Evolutionary conservation across 73 alveolate genomes (phyloP).

Genomic region (Paramecium biaurelia): DNA sequence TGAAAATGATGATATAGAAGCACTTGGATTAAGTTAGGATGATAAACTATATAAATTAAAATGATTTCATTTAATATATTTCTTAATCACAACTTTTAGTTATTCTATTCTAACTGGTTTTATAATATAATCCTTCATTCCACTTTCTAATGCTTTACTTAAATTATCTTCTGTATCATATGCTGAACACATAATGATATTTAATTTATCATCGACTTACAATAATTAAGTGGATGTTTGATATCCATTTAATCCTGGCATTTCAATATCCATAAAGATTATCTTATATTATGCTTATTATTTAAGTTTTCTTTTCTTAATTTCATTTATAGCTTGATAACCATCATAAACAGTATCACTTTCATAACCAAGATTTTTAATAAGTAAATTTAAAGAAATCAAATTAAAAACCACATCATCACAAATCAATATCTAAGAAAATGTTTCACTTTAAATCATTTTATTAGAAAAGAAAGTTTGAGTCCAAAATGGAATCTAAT

Average conservation of each 20-base stretch:
- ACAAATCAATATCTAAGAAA: neutral
- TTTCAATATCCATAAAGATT: constrained; percentile 63
- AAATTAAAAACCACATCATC: constrained; percentile 46
- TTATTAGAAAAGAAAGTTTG: neutral
- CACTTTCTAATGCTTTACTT: constrained; percentile 22
- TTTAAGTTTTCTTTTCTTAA: neutral
- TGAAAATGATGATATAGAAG: neutral
- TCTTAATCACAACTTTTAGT: neutral
- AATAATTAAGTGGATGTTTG: neutral
- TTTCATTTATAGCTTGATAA: constrained; percentile 1
- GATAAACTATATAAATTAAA: neutral
- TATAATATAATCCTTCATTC: constrained; percentile 47
- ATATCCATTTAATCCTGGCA: constrained; percentile 65
- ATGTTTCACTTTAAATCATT: neutral
- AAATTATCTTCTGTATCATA: constrained; percentile 41
- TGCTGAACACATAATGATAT: constrained; percentile 56
- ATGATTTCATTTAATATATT: neutral
- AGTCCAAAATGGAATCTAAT: neutral
- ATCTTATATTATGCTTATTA: neutral
- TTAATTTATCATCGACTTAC: neutral
- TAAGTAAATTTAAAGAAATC: neutral
- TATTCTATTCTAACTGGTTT: constrained; percentile 57
- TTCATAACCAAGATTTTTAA: neutral
- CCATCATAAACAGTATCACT: constrained; percentile 62
- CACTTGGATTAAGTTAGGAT: neutral